Conservation (phyloP, 2,329 filamentous ascomycete genomes). For the Septoria linicola region DNA sequence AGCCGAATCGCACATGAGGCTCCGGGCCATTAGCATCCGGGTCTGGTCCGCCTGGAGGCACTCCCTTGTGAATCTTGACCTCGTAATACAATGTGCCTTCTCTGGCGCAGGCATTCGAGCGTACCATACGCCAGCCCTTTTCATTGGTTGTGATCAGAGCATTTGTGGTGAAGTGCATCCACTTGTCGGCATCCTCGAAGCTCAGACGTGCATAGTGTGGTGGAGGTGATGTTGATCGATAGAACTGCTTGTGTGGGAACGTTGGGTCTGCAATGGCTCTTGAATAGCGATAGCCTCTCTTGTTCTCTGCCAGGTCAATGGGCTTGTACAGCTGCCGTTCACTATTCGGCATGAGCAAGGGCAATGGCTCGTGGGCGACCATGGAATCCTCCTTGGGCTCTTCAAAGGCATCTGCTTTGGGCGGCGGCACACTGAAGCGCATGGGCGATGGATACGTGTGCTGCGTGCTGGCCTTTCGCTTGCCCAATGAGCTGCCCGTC, state of each 20-base stretch:
- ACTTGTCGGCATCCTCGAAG: slow-evolving; percentile 85
- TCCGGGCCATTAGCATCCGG: slow-evolving; percentile 48
- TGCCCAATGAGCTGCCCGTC: slow-evolving; percentile 26
- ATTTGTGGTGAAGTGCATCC: slow-evolving; percentile 72
- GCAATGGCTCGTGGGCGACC: slow-evolving; percentile 47
- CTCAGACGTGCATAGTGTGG: slow-evolving; percentile 83
- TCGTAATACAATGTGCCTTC: slow-evolving; percentile 95
- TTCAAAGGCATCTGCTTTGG: slow-evolving; percentile 50
- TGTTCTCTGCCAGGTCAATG: slow-evolving; percentile 60
- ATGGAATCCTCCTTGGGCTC: slow-evolving; percentile 50
- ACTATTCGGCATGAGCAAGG: slow-evolving; percentile 45
- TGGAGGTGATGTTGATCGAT: slow-evolving; percentile 80
- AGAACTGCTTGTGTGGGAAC: slow-evolving; percentile 84
- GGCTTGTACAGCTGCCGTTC: slow-evolving; percentile 48
- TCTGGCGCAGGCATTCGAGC: slow-evolving; percentile 84
- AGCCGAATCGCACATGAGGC: slow-evolving; percentile 75
- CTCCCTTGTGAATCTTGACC: slow-evolving; percentile 80
- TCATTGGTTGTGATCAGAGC: slow-evolving; percentile 80
- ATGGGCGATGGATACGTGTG: slow-evolving; percentile 47
- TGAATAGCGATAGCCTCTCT: slow-evolving; percentile 77
- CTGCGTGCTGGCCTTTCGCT: slow-evolving; percentile 41
- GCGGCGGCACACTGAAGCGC: slow-evolving; percentile 52
- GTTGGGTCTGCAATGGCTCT: slow-evolving; percentile 86
- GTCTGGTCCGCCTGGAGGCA: slow-evolving; percentile 51
- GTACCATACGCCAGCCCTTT: slow-evolving; percentile 87